Evolutionary conservation across 208 protist genomes (phyloP).

Genomic region (Hexamita inflata): DNA sequence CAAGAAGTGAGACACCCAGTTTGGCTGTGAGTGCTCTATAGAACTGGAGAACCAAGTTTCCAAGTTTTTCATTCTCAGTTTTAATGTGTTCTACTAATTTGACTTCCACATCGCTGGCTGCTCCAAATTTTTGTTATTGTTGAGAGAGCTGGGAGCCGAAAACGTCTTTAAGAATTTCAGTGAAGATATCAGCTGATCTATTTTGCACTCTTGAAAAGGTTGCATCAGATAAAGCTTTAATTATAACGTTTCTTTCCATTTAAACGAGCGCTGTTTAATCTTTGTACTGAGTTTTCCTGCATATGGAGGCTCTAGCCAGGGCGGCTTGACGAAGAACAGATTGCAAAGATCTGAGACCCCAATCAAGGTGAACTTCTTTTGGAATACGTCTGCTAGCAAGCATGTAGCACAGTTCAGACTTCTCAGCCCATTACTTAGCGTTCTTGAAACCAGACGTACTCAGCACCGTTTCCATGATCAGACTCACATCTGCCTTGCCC

Average conservation of each 20-base stretch:
- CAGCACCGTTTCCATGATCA: constrained; percentile 21
- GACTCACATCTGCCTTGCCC: constrained; percentile 9
- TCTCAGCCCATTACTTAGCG: constrained; percentile 1
- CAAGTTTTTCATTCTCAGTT: not conserved
- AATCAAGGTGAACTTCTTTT: constrained; percentile 22
- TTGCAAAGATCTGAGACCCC: constrained; percentile 10
- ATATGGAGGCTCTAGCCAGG: no score
- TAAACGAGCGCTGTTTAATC: no score
- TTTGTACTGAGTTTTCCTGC: not conserved
- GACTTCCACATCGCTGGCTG: no score
- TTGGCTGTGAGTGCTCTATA: constrained; percentile 25
- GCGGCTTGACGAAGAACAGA: constrained; percentile 13
- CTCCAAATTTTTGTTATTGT: no score
- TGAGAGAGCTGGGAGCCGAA: not conserved
- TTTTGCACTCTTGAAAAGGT: not conserved
- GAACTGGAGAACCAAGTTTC: constrained; percentile 4
- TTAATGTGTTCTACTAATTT: not conserved
- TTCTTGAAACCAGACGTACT: constrained; percentile 8
- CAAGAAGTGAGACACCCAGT: constrained; percentile 8
- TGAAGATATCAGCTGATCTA: constrained; percentile 7
- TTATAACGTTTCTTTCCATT: constrained; percentile 18
- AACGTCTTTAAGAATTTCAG: constrained; percentile 1
- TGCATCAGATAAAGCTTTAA: constrained; percentile 19
- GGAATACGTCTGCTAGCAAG: not conserved
- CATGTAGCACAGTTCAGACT: not conserved